Evolutionary conservation across 352 stramenopile genomes (phyloP).

Genomic region (Globisporangium yorkense): DNA sequence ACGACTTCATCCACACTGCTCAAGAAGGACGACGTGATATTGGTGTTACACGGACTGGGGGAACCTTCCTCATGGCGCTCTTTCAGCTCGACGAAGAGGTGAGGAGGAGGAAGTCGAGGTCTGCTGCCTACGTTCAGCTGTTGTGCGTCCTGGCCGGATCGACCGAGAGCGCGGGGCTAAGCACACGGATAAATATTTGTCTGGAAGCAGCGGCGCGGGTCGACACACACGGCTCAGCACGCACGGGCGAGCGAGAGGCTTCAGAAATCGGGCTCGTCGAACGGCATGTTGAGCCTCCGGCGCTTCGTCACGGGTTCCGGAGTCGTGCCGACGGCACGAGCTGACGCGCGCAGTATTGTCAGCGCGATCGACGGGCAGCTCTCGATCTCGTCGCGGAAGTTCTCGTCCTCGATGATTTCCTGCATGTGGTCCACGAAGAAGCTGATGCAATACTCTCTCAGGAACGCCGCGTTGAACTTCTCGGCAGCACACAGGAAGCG

Average conservation of each 20-base stretch:
- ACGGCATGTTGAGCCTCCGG: constrained; percentile 78
- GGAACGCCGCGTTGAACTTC: constrained; percentile 77
- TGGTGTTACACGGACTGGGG: constrained; percentile 6
- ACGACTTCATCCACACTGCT: not conserved
- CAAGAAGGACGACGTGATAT: constrained; percentile 11
- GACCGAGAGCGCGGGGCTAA: constrained; percentile 1
- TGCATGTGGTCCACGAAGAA: constrained; percentile 74
- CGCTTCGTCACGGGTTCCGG: constrained; percentile 52
- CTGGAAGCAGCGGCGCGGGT: constrained; percentile 10
- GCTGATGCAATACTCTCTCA: constrained; percentile 78
- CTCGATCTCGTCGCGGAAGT: constrained; percentile 79
- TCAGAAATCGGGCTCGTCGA: constrained; percentile 70
- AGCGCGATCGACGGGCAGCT: constrained; percentile 68
- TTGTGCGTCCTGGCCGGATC: not conserved
- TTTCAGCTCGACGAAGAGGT: constrained; percentile 6
- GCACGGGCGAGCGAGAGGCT: not conserved
- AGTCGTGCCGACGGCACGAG: constrained; percentile 20
- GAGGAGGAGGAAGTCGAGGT: not conserved
- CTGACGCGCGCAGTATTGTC: constrained; percentile 65
- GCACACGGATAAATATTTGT: constrained; percentile 30
- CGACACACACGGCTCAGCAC: constrained; percentile 4
- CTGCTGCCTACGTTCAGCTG: constrained; percentile 8
- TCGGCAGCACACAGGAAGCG: constrained; percentile 75
- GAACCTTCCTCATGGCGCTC: constrained; percentile 4
- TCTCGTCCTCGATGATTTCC: constrained; percentile 80